A percentile compares a stretch with the other conserved stretches of the same genome.
Conservation (phyloP, 768 basidiomycete species). For the Gautieria morchelliformis region DNA sequence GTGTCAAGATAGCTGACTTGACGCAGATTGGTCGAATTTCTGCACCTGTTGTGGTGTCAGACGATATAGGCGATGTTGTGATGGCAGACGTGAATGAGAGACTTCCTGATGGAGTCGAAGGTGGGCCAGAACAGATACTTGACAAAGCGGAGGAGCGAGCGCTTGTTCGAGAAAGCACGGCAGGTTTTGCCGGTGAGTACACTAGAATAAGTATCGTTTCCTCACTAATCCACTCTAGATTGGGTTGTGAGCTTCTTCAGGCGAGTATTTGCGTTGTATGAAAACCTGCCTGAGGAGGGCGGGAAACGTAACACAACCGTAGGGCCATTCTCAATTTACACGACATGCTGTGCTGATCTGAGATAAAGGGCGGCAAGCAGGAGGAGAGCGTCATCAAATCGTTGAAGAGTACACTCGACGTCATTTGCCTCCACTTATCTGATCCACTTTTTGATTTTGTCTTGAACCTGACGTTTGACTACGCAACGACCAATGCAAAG, state of each 20-base stretch:
- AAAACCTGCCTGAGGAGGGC: slow-evolving; percentile 92
- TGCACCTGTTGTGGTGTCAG: slow-evolving; percentile 29
- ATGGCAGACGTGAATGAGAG: slow-evolving; percentile 25
- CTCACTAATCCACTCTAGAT: slow-evolving; percentile 32
- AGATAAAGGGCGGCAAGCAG: slow-evolving; percentile 76
- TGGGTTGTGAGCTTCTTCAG: slow-evolving; percentile 76
- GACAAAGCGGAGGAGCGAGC: slow-evolving; percentile 61
- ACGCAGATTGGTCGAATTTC: slow-evolving; percentile 40
- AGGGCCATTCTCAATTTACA: neutral
- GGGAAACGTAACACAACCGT: slow-evolving; percentile 42
- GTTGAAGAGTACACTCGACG: slow-evolving; percentile 71
- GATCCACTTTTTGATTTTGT: slow-evolving; percentile 75
- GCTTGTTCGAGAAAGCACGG: slow-evolving; percentile 68
- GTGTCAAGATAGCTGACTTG: slow-evolving; percentile 70
- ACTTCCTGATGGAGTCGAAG: slow-evolving; percentile 43
- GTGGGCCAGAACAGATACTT: slow-evolving; percentile 30
- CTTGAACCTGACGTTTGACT: slow-evolving; percentile 75
- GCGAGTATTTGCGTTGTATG: slow-evolving; percentile 72
- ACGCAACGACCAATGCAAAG: slow-evolving; percentile 82
- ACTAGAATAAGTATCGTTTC: neutral
- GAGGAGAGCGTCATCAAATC: slow-evolving; percentile 72
- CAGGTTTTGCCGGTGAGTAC: slow-evolving; percentile 59
- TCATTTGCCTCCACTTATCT: slow-evolving; percentile 73
- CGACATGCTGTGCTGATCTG: neutral
- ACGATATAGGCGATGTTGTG: slow-evolving; percentile 41